Conservation (phyloP, 164 flowering plant genomes). For the Dillenia suffruticosa region DNA sequence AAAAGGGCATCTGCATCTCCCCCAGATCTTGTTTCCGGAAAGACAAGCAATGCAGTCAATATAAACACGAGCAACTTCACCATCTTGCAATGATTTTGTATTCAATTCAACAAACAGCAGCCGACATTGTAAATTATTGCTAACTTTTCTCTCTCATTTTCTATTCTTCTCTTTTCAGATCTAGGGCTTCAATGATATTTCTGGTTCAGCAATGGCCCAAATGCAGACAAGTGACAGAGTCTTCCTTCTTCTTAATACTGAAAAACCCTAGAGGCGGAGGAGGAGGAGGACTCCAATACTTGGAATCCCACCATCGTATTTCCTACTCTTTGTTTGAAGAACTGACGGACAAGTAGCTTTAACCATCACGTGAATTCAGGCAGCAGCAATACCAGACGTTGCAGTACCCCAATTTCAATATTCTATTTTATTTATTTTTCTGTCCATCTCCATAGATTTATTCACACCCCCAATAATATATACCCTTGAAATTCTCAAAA, state of each 20-base stretch:
- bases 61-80: no score
- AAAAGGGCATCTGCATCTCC: slow-evolving; percentile 48
- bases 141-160: background rate
- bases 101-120: no score
- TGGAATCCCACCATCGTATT: slow-evolving; percentile 1
- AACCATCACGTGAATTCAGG: slow-evolving; percentile 25
- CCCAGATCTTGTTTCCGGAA: slow-evolving; percentile 14
- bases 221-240: background rate
- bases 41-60: no score
- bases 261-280: slow-evolving; percentile 7
- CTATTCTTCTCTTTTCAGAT: slow-evolving; percentile 4
- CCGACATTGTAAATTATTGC: no score
- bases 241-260: no score
- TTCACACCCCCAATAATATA: no score
- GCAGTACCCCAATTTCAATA: slow-evolving; percentile 6
- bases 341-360: slow-evolving; percentile 6
- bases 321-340: slow-evolving; percentile 1
- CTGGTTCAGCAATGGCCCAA: no score
- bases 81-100: no score
- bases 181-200: no score
- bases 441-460: no score
- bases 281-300: background rate
- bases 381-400: slow-evolving; percentile 2
- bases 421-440: no score
- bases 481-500: no score